Percentiles rank a stretch among this genome's conserved stretches.
Evolutionary conservation across 352 stramenopile species (phyloP).

Genomic region (Aphanomyces astaci): DNA sequence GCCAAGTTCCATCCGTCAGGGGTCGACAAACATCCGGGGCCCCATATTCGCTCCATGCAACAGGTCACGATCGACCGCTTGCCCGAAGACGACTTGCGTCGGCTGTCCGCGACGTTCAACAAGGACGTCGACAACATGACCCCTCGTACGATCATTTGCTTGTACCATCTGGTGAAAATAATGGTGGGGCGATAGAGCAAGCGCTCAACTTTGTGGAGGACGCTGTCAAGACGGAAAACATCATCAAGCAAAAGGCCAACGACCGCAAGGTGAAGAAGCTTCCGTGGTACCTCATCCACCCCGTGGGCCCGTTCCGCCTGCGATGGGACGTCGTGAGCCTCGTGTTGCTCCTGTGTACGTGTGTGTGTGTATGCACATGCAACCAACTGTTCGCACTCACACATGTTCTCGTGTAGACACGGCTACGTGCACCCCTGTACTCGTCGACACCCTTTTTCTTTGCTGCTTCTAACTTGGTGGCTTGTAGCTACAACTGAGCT

Average conservation of each 20-base stretch:
- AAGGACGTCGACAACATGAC: constrained; percentile 21
- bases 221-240: constrained; percentile 63
- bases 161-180: background rate
- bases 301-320: constrained; percentile 59
- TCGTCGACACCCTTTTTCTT: background rate
- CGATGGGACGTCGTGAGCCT: constrained; percentile 70
- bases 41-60: background rate
- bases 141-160: background rate
- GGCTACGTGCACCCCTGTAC: constrained; percentile 53
- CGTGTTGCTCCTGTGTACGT: constrained; percentile 59
- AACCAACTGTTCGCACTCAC: background rate
- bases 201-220: constrained; percentile 69
- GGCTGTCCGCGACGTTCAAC: constrained; percentile 1
- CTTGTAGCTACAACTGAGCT: constrained; percentile 60
- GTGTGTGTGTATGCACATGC: background rate
- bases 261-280: constrained; percentile 79
- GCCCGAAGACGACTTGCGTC: background rate
- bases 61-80: background rate
- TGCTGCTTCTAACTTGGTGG: constrained; percentile 2
- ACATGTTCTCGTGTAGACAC: no score
- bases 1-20: background rate
- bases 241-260: constrained; percentile 81
- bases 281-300: constrained; percentile 64
- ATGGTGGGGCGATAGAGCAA: constrained; percentile 39
- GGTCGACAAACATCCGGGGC: background rate